phyloP scores from a whole-genome alignment of 2,329 filamentous ascomycete species.

The Fusarium guadeloupense region DNA sequence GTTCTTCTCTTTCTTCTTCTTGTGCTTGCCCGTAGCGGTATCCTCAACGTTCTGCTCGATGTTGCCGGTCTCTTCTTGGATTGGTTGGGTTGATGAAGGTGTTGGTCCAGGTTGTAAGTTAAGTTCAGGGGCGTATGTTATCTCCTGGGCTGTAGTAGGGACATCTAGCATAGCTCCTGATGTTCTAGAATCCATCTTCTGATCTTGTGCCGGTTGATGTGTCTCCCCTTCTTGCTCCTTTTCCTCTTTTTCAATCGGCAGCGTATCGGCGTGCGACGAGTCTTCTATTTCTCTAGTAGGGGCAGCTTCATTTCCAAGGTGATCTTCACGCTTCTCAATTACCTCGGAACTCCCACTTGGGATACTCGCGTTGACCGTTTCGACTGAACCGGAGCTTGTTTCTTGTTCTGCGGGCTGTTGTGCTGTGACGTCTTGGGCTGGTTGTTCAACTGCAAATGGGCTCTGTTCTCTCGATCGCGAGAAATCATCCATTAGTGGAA shows the following conservation, averaged over 20 bases:
- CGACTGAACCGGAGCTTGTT: neutral
- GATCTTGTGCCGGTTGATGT: neutral
- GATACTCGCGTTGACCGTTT: neutral
- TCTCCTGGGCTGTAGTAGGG: neutral
- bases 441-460: neutral
- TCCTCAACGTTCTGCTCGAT: neutral
- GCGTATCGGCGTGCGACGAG: neutral
- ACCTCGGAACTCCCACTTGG: neutral
- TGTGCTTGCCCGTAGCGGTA: conserved; percentile 13
- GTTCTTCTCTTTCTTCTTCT: conserved; percentile 33
- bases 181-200: neutral
- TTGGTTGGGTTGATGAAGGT: neutral
- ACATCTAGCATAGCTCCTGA: neutral
- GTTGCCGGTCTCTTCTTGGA: neutral
- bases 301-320: neutral
- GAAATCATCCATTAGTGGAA: neutral
- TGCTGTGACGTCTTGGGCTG: neutral
- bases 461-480: neutral
- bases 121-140: neutral
- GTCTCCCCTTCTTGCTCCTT: neutral
- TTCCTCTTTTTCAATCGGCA: neutral
- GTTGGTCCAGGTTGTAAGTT: neutral
- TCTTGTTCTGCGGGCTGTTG: neutral
- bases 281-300: neutral
- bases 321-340: neutral